Evolutionary conservation across 768 basidiomycete species (phyloP), one percentile per base, ranked within the genome.

Genomic region (Amanita exitialis): DNA sequence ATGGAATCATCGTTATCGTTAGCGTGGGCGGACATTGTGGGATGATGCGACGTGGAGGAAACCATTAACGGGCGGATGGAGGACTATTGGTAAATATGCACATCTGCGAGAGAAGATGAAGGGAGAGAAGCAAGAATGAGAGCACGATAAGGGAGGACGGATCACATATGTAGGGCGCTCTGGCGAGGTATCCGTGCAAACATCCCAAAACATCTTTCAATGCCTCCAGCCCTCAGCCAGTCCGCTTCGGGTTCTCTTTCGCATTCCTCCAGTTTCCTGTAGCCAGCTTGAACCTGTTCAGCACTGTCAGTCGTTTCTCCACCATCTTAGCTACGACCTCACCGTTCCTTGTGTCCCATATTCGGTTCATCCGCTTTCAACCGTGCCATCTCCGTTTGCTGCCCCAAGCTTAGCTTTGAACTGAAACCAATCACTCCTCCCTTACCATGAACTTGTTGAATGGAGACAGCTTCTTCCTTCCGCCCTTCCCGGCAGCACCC

Each of bases 331-430:
- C 28, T 15, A 28, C 32, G 44, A 41, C 55, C 73, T 57, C 62
- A 89, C 86, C 87, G 75, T 54, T 87, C 85, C 62, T 79, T 79
- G 67, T 89, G 87, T 28, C 74, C 59, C 59, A 87, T 76, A 49
- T 82, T 76, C 28, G 87, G 87, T 56, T 88, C 76, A 15, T 78
- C 70, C 58, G 84, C 82, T 72, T 86, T 89, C 64, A 90, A 73
- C 52, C 84, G 82, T 30, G 82, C 80, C 74, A 89, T 80, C 64
- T 89, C 86, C 18, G 75, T 69, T 74, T 86, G 79, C 84, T 88
- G 39, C 27, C 7, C 21, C 42, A 6, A 41, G 48, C 25, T 27
- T 23, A 28, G 34, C 9, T 38, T 25, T 12, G 15, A 12, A 3
- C 3, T 38, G 21, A 15, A 36, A 32, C 30, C 8, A 5, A 6